Conservation (phyloP, 2,329 filamentous ascomycete genomes). For the Colletotrichum theobromicola region DNA sequence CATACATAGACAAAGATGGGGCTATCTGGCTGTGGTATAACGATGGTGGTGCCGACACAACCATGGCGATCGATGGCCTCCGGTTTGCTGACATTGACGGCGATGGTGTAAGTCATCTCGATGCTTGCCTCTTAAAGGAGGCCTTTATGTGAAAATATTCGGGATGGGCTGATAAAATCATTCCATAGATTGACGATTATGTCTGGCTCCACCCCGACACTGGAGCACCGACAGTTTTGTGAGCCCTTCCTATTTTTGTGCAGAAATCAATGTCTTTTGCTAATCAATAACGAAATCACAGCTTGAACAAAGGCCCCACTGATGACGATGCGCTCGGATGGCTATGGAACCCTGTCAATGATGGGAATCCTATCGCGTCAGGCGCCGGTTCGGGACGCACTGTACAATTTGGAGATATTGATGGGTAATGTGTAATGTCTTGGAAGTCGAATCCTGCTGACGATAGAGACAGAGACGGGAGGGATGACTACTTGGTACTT, state of each 20-base stretch:
- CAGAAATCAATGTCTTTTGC: too few relatives aligned
- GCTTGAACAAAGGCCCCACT: neutral
- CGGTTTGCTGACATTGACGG: constrained; percentile 20
- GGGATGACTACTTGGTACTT: constrained; percentile 17
- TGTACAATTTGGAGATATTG: constrained; percentile 20
- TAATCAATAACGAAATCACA: too few relatives aligned
- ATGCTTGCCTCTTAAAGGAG: too few relatives aligned
- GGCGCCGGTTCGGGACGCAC: constrained; percentile 9
- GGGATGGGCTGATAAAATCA: too few relatives aligned
- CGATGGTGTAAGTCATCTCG: neutral
- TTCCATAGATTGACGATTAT: constrained; percentile 26
- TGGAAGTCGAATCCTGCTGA: too few relatives aligned
- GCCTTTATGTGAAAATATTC: too few relatives aligned
- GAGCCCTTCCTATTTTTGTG: too few relatives aligned
- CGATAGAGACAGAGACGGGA: constrained; percentile 17
- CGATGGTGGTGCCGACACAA: neutral
- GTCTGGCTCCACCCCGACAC: constrained; percentile 20
- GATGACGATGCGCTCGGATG: neutral
- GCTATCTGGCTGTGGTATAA: constrained; percentile 21
- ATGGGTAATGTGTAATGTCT: constrained; percentile 13
- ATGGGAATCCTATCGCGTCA: constrained; percentile 8
- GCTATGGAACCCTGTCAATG: neutral
- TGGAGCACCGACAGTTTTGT: constrained; percentile 14
- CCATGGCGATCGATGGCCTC: constrained; percentile 14
- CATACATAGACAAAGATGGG: neutral